phyloP scores from a whole-genome alignment of 2,329 filamentous ascomycete genomes.

The Fusarium tuaranense region DNA sequence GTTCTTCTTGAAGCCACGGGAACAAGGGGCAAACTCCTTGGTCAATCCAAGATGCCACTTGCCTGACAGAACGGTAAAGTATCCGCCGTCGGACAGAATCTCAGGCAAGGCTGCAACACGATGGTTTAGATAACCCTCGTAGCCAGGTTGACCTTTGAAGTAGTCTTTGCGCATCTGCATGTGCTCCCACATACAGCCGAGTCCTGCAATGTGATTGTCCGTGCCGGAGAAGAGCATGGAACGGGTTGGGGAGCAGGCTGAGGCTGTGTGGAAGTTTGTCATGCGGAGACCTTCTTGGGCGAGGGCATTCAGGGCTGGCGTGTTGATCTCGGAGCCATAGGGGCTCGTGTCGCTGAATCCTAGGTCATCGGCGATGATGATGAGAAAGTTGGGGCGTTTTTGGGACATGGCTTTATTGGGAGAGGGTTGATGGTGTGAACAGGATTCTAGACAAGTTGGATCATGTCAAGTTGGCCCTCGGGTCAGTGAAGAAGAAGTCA shows the following conservation, averaged over 20 bases:
- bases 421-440: not conserved
- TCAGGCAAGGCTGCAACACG: slow-evolving; percentile 45
- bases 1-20: slow-evolving; percentile 53
- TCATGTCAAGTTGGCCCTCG: not conserved
- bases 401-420: not conserved
- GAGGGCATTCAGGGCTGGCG: slow-evolving; percentile 65
- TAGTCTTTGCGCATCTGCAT: slow-evolving; percentile 19
- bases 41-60: slow-evolving; percentile 54
- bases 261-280: slow-evolving; percentile 69
- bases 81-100: slow-evolving; percentile 46
- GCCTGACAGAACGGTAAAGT: slow-evolving; percentile 47
- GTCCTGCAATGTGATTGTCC: slow-evolving; percentile 64
- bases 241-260: slow-evolving; percentile 68
- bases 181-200: slow-evolving; percentile 64
- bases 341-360: slow-evolving; percentile 40
- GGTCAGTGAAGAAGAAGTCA: not conserved
- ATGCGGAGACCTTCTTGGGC: slow-evolving; percentile 62
- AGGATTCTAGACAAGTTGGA: not conserved
- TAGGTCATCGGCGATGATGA: slow-evolving; percentile 45
- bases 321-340: slow-evolving; percentile 68
- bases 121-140: slow-evolving; percentile 50
- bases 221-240: slow-evolving; percentile 72
- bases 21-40: slow-evolving; percentile 37
- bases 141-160: slow-evolving; percentile 36
- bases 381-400: slow-evolving; percentile 42